These are phyloP conservation scores for Aspergillus sp. DNA, from an alignment of 2,329 filamentous ascomycete genomes.

Conservation along the genomic window DNA sequence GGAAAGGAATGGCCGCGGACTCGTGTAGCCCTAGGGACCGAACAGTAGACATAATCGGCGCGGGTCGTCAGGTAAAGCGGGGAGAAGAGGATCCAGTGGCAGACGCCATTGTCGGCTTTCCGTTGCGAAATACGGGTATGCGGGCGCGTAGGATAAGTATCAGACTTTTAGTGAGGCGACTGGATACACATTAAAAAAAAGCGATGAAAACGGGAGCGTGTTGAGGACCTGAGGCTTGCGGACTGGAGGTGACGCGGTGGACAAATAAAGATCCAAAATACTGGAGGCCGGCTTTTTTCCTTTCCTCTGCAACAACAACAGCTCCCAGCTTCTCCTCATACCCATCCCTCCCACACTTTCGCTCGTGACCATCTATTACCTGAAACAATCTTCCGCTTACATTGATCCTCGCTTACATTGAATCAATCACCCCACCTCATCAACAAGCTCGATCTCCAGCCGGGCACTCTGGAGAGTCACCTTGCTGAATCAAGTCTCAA, in stretches of 20 bases:
- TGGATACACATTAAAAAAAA: not conserved
- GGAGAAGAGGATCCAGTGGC: conserved; percentile 28
- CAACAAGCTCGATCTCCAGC: not conserved
- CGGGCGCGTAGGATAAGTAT: not conserved
- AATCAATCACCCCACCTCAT: not conserved
- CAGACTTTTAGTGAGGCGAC: not conserved
- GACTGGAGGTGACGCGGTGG: conserved; percentile 33
- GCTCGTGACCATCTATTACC: not conserved
- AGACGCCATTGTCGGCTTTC: conserved; percentile 33
- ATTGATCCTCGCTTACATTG: too few relatives aligned
- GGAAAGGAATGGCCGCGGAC: conserved; percentile 80
- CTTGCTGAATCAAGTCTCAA: not conserved
- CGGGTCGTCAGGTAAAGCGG: conserved; percentile 27
- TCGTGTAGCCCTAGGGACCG: conserved; percentile 89
- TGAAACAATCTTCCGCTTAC: too few relatives aligned
- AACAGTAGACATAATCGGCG: conserved; percentile 77
- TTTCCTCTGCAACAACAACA: conserved; percentile 19
- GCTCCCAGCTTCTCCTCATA: not conserved
- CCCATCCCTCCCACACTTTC: not conserved
- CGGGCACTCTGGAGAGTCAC: not conserved
- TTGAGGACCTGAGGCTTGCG: conserved; percentile 19
- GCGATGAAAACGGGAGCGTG: conserved; percentile 1
- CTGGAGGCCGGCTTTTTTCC: conserved; percentile 33
- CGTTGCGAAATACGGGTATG: conserved; percentile 3
- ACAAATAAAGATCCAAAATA: conserved; percentile 27